Evolutionary conservation across 2,329 filamentous ascomycete genomes (phyloP).

Genomic region (Erysiphe neolycopersici): DNA sequence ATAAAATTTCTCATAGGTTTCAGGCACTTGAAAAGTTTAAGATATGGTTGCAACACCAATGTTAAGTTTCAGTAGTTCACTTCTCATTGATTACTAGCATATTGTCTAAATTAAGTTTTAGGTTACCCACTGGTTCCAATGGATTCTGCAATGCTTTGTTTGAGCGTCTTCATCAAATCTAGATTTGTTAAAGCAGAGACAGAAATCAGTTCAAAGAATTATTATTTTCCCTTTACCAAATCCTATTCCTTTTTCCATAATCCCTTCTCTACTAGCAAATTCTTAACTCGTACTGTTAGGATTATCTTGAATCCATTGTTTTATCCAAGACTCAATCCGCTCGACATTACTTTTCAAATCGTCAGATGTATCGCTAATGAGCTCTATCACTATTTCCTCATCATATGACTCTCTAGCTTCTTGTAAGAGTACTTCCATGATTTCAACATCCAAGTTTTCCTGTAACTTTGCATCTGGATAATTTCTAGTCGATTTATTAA

Average conservation of each 20-base stretch:
- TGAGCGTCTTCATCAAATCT: too few relatives aligned
- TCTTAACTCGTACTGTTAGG: slow-evolving; percentile 4
- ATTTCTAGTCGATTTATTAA: slow-evolving; percentile 22
- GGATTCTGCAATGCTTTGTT: too few relatives aligned
- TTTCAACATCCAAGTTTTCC: slow-evolving; percentile 90
- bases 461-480: slow-evolving; percentile 74
- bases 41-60: slow-evolving; percentile 33
- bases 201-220: too few relatives aligned
- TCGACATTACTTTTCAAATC: slow-evolving; percentile 79
- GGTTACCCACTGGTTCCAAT: too few relatives aligned
- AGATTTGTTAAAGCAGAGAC: too few relatives aligned
- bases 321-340: slow-evolving; percentile 56
- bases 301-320: slow-evolving; percentile 53
- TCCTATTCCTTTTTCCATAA: too few relatives aligned
- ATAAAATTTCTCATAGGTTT: slow-evolving; percentile 73
- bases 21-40: slow-evolving; percentile 73
- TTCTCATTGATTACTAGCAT: too few relatives aligned
- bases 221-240: too few relatives aligned
- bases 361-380: slow-evolving; percentile 54
- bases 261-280: neutral
- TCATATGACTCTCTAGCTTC: slow-evolving; percentile 76
- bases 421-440: slow-evolving; percentile 81
- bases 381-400: slow-evolving; percentile 65
- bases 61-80: neutral
- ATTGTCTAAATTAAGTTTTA: too few relatives aligned